Conservation (phyloP, 1,139 yeast species). For the Nadsonia commutata region DNA sequence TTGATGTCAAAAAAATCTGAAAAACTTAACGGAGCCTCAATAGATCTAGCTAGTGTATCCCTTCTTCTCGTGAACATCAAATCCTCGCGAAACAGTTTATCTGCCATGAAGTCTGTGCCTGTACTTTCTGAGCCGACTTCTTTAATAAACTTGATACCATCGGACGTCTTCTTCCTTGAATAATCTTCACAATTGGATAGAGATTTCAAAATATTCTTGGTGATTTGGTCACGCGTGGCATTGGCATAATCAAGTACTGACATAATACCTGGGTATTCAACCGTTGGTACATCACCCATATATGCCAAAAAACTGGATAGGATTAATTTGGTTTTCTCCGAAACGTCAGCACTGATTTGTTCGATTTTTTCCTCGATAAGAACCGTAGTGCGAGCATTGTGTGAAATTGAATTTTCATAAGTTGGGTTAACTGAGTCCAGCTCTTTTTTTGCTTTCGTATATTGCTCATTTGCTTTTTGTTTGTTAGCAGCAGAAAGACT, state of each 20-base stretch:
- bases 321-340: slow-evolving; percentile 42
- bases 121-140: slow-evolving; percentile 33
- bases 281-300: slow-evolving; percentile 44
- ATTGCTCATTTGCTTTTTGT: slow-evolving; percentile 24
- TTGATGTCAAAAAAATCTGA: slow-evolving; percentile 54
- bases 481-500: slow-evolving; percentile 23
- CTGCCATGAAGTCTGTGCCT: slow-evolving; percentile 37
- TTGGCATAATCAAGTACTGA: slow-evolving; percentile 56
- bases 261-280: slow-evolving; percentile 49
- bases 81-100: slow-evolving; percentile 57
- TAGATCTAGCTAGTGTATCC: slow-evolving; percentile 46
- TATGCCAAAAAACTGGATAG: slow-evolving; percentile 40
- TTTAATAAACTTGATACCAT: slow-evolving; percentile 48
- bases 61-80: slow-evolving; percentile 71
- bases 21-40: slow-evolving; percentile 45
- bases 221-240: slow-evolving; percentile 53
- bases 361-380: slow-evolving; percentile 53
- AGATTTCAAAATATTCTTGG: slow-evolving; percentile 47
- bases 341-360: slow-evolving; percentile 39
- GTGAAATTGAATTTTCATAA: slow-evolving; percentile 38
- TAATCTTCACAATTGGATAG: slow-evolving; percentile 50
- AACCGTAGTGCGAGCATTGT: slow-evolving; percentile 42
- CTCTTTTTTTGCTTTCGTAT: slow-evolving; percentile 29
- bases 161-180: slow-evolving; percentile 48
- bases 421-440: slow-evolving; percentile 34